phyloP scores from a whole-genome alignment of 495 filamentous ascomycete genomes.

The Ascodesmis nigricans region DNA sequence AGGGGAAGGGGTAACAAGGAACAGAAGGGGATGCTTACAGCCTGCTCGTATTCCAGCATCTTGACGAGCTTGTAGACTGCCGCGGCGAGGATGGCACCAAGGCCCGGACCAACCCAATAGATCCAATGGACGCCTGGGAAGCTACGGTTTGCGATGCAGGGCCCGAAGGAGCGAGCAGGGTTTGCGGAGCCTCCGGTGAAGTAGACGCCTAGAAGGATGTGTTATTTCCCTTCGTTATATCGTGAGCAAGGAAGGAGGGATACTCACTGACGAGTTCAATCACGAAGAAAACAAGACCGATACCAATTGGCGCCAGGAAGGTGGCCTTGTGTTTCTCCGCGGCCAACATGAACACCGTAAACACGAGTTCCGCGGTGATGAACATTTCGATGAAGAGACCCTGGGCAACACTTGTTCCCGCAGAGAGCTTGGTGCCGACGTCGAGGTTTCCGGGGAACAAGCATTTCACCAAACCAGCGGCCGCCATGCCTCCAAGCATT shows the following conservation, averaged over 20 bases:
- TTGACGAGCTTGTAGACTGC: slow-evolving; percentile 48
- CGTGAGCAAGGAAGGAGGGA: not conserved
- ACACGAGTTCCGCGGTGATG: slow-evolving; percentile 30
- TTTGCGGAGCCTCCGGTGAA: slow-evolving; percentile 56
- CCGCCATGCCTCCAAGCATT: slow-evolving; percentile 33
- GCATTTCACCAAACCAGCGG: slow-evolving; percentile 29
- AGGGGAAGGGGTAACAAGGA: too few species aligned
- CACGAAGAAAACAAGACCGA: slow-evolving; percentile 33
- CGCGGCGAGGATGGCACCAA: slow-evolving; percentile 43
- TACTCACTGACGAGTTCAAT: slow-evolving; percentile 24
- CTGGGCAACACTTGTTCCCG: slow-evolving; percentile 25
- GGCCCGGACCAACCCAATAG: slow-evolving; percentile 44
- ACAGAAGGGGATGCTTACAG: too few species aligned
- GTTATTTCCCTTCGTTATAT: not conserved
- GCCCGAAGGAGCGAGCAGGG: slow-evolving; percentile 51
- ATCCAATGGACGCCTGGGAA: slow-evolving; percentile 55
- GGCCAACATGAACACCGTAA: slow-evolving; percentile 36
- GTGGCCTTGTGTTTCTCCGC: slow-evolving; percentile 25
- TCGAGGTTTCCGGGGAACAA: slow-evolving; percentile 31
- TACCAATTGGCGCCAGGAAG: slow-evolving; percentile 33
- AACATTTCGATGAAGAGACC: slow-evolving; percentile 38
- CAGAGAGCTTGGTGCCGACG: slow-evolving; percentile 26
- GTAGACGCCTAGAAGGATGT: slow-evolving; percentile 31
- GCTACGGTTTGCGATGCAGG: slow-evolving; percentile 35
- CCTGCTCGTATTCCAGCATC: slow-evolving; percentile 47